A percentile compares a stretch with the other conserved stretches of the same genome.
phyloP scores from a whole-genome alignment of 148 eudicot genomes.

The Camellia lanceoleosa region DNA sequence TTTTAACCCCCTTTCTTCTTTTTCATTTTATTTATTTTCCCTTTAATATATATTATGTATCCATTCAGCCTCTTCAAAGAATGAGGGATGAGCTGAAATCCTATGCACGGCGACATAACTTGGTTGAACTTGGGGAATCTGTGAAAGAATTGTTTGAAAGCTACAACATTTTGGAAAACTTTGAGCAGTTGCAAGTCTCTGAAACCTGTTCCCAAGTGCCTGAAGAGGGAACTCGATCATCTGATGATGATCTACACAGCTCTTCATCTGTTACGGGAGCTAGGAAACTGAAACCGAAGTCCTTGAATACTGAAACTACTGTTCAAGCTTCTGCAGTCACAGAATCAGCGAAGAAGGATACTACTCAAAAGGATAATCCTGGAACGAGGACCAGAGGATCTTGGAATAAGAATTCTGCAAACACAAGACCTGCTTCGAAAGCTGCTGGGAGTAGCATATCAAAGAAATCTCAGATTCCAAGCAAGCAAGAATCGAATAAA shows the following conservation, averaged over 20 bases:
- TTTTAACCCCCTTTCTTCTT: background rate
- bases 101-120: constrained; percentile 58
- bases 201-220: constrained; percentile 51
- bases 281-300: constrained; percentile 29
- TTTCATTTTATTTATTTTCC: background rate
- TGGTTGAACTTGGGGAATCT: constrained; percentile 53
- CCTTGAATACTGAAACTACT: constrained; percentile 32
- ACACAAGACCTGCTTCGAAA: constrained; percentile 26
- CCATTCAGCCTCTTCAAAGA: constrained; percentile 56
- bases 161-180: constrained; percentile 54
- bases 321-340: constrained; percentile 35
- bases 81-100: constrained; percentile 71
- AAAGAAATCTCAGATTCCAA: constrained; percentile 46
- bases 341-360: constrained; percentile 30
- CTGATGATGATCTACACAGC: constrained; percentile 57
- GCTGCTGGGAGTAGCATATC: constrained; percentile 31
- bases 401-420: constrained; percentile 34
- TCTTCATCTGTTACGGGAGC: constrained; percentile 46
- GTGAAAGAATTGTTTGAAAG: constrained; percentile 55
- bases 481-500: constrained; percentile 33
- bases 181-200: constrained; percentile 67
- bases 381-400: constrained; percentile 34
- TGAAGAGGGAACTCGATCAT: constrained; percentile 45
- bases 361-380: constrained; percentile 25
- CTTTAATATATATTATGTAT: background rate